Conservation (phyloP, 1,284 basidiomycete species). For the Termitomyces sp. region DNA sequence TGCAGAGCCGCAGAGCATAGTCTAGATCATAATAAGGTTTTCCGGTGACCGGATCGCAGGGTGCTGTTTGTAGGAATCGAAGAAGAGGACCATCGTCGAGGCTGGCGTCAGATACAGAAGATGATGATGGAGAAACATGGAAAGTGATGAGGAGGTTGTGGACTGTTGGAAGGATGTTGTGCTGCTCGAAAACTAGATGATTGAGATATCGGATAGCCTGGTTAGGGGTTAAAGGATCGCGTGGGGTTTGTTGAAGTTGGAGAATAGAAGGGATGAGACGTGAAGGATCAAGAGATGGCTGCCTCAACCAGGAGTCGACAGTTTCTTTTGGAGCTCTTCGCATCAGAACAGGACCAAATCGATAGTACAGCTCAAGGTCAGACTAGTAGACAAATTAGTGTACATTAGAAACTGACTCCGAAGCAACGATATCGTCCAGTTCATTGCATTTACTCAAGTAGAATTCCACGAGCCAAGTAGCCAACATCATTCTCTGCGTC, state of each 20-base stretch:
- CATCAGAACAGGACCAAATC: conserved; percentile 86
- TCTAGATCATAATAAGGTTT: conserved; percentile 96
- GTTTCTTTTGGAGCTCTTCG: conserved; percentile 83
- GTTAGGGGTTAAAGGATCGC: conserved; percentile 68
- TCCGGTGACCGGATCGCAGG: conserved; percentile 76
- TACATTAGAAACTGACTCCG: conserved; percentile 65
- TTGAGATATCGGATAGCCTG: conserved; percentile 88
- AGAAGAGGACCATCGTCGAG: conserved; percentile 80
- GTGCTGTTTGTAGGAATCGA: conserved; percentile 82
- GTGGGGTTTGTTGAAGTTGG: conserved; percentile 68
- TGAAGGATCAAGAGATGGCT: conserved; percentile 73
- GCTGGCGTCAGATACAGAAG: conserved; percentile 23
- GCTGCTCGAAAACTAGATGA: conserved; percentile 76
- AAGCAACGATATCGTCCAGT: conserved; percentile 84
- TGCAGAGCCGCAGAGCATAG: conserved; percentile 92
- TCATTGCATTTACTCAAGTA: conserved; percentile 96
- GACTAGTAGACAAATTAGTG: conserved; percentile 40
- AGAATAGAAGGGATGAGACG: conserved; percentile 88
- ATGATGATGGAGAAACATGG: conserved; percentile 52
- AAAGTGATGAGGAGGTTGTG: conserved; percentile 95
- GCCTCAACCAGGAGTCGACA: conserved; percentile 89
- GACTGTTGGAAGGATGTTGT: conserved; percentile 80
- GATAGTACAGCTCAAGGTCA: conserved; percentile 88
- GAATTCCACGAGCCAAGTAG: conserved; percentile 98
- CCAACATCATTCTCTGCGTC: conserved; percentile 95